Percentiles rank a stretch among this genome's conserved stretches.
Evolutionary conservation across 225 moss, liverwort and hornwort genomes (phyloP).

Genomic region (Marchantia paleacea): DNA sequence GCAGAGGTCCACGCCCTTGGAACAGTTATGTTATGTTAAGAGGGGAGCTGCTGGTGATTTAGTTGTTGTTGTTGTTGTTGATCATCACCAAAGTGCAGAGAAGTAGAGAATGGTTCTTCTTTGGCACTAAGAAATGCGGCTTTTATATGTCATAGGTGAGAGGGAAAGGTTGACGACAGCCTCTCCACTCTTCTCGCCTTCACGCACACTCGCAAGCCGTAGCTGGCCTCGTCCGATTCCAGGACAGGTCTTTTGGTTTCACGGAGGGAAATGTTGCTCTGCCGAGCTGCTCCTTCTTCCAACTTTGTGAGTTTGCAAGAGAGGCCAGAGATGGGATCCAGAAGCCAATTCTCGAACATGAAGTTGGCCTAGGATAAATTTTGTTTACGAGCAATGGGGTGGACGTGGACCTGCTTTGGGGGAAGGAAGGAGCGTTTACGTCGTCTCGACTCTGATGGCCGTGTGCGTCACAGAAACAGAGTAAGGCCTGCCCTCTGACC

Average conservation of each 20-base stretch:
- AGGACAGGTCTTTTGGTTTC: slow-evolving; percentile 8
- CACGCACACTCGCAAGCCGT: not conserved
- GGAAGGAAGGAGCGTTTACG: slow-evolving; percentile 36
- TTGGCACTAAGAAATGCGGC: slow-evolving; percentile 19
- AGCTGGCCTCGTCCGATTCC: slow-evolving; percentile 5
- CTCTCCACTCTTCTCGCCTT: slow-evolving; percentile 9
- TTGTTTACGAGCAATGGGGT: slow-evolving; percentile 39
- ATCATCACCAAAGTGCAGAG: slow-evolving; percentile 12
- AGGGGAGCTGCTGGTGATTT: not conserved
- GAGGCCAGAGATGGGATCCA: slow-evolving; percentile 2
- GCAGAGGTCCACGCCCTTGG: not conserved
- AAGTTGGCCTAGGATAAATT: slow-evolving; percentile 13
- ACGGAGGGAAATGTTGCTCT: slow-evolving; percentile 3
- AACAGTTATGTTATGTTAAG: slow-evolving; percentile 1
- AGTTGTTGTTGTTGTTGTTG: not conserved
- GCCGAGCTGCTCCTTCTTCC: not conserved
- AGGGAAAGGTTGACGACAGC: slow-evolving; percentile 20
- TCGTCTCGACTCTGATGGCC: slow-evolving; percentile 25
- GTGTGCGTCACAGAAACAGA: slow-evolving; percentile 25
- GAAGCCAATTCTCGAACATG: not conserved
- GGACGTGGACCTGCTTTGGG: slow-evolving; percentile 44
- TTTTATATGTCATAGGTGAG: slow-evolving; percentile 8
- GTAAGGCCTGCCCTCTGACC: slow-evolving; percentile 11
- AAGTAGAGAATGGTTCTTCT: slow-evolving; percentile 12
- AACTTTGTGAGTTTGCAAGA: not conserved